phyloP scores from a whole-genome alignment of 2,329 filamentous ascomycete species.

The Colletotrichum tropicicola region DNA sequence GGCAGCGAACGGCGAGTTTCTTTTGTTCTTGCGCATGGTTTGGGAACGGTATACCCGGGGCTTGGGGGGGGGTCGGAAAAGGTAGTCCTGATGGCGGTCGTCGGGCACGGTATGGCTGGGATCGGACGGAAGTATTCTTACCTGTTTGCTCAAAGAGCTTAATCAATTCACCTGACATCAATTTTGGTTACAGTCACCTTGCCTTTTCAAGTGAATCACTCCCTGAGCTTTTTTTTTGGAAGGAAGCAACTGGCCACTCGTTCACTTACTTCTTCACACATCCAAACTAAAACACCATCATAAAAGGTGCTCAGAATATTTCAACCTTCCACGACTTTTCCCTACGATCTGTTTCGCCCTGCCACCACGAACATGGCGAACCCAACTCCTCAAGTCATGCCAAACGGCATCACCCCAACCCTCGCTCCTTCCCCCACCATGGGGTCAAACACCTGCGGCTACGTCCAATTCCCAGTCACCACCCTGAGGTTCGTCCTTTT shows the following conservation, averaged over 20 bases:
- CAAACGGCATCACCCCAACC: background rate
- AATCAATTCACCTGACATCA: background rate
- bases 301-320: too few species aligned
- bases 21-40: background rate
- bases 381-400: background rate
- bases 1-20: background rate
- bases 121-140: background rate
- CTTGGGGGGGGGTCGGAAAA: background rate
- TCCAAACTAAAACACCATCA: too few species aligned
- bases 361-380: background rate
- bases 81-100: background rate
- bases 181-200: too few species aligned
- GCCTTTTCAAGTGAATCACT: too few species aligned
- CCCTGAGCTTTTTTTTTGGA: too few species aligned
- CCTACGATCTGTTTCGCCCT: background rate
- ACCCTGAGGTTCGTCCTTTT: background rate
- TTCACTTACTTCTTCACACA: too few species aligned
- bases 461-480: background rate
- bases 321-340: background rate
- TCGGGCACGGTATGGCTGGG: background rate
- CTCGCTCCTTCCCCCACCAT: background rate
- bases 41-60: background rate
- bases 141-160: background rate
- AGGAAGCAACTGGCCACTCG: too few species aligned
- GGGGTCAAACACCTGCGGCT: conserved; percentile 10